These are phyloP conservation scores for Limtongozyma cylindracea DNA, from an alignment of 805 yeast species.

Conservation along the genomic window DNA sequence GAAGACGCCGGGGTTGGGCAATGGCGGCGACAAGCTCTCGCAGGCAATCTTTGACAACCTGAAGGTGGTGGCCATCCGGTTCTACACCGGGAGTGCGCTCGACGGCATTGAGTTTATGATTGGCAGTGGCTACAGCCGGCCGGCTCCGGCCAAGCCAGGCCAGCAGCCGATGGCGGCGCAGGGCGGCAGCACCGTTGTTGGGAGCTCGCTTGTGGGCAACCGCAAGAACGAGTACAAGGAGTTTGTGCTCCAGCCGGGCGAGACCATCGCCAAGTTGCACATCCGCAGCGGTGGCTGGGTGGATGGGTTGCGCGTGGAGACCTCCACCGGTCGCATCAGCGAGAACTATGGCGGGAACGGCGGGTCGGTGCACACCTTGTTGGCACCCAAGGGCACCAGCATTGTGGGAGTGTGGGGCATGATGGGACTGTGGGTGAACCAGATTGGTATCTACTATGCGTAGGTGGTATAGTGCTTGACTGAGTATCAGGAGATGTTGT, in stretches of 20 bases:
- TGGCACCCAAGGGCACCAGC: too few relatives aligned
- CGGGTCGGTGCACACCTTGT: too few relatives aligned
- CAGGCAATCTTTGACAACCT: constrained; percentile 8
- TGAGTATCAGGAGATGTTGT: too few relatives aligned
- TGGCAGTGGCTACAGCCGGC: constrained; percentile 1
- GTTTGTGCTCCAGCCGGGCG: constrained; percentile 28
- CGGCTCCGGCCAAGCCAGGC: constrained; percentile 8
- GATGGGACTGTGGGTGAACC: too few relatives aligned
- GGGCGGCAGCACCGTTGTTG: not conserved
- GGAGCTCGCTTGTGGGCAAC: constrained; percentile 18
- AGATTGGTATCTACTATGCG: too few relatives aligned
- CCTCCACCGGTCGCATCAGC: too few relatives aligned
- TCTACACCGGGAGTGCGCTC: constrained; percentile 52
- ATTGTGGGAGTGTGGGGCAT: too few relatives aligned
- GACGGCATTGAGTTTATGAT: constrained; percentile 50
- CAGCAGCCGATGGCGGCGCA: not conserved
- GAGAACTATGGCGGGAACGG: too few relatives aligned
- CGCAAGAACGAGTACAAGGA: constrained; percentile 26
- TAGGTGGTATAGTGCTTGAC: too few relatives aligned
- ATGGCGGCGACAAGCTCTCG: constrained; percentile 3
- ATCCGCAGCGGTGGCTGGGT: constrained; percentile 72
- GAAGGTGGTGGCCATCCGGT: constrained; percentile 23
- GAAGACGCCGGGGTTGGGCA: constrained; percentile 12
- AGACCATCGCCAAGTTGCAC: constrained; percentile 29
- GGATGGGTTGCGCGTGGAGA: constrained; percentile 60